A percentile compares a stretch with the other conserved stretches of the same genome.
These are phyloP conservation scores for Chlorophyllum brunneum DNA, from an alignment of 768 basidiomycete species.

Conservation along the genomic window DNA sequence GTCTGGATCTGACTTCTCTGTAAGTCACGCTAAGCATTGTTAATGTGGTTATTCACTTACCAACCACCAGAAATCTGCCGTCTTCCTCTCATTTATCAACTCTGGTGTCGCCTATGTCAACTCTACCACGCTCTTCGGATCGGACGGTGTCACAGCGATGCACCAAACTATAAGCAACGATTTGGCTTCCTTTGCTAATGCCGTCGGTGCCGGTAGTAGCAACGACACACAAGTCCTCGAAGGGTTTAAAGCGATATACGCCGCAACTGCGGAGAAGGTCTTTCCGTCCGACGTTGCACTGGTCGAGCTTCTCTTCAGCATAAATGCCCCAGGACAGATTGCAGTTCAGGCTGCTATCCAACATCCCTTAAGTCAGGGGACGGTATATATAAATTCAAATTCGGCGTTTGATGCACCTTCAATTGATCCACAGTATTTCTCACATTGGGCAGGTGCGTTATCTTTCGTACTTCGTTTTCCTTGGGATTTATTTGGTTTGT, in stretches of 20 bases:
- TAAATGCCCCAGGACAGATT: slow-evolving; percentile 33
- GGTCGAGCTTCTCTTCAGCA: slow-evolving; percentile 51
- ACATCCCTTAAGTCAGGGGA: slow-evolving; percentile 62
- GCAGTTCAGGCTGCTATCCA: slow-evolving; percentile 65
- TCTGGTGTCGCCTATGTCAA: slow-evolving; percentile 62
- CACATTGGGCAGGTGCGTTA: slow-evolving; percentile 43
- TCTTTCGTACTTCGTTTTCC: background rate
- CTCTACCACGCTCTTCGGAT: slow-evolving; percentile 42
- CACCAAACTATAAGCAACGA: slow-evolving; percentile 10
- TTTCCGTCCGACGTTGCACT: slow-evolving; percentile 40
- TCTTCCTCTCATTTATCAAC: slow-evolving; percentile 59
- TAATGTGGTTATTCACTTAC: background rate
- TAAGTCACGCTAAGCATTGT: slow-evolving; percentile 10
- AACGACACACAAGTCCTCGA: slow-evolving; percentile 39
- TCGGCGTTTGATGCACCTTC: slow-evolving; percentile 56
- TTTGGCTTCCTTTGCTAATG: slow-evolving; percentile 7
- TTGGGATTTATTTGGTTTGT: background rate
- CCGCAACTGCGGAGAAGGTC: slow-evolving; percentile 35
- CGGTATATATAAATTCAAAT: slow-evolving; percentile 54
- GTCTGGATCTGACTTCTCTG: slow-evolving; percentile 25
- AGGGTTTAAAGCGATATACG: slow-evolving; percentile 57
- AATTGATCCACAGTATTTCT: slow-evolving; percentile 66
- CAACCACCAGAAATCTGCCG: slow-evolving; percentile 23
- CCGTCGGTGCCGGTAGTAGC: slow-evolving; percentile 22
- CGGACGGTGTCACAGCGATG: slow-evolving; percentile 16